phyloP scores from a whole-genome alignment of 2,329 filamentous ascomycete species.

The Thelonectria rubi region DNA sequence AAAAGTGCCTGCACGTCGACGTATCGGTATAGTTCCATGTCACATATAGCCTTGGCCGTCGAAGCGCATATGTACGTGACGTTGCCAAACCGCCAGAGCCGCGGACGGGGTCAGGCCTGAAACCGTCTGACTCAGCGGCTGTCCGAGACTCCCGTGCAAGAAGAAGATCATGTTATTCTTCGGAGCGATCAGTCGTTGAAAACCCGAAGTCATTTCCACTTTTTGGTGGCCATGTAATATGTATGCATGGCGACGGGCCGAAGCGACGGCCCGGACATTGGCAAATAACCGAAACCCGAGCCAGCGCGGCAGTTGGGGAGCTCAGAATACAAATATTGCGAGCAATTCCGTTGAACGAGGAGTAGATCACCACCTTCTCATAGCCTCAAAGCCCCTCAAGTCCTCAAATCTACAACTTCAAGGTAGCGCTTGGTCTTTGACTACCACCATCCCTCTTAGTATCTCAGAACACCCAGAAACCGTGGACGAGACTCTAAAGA shows the following conservation, averaged over 20 bases:
- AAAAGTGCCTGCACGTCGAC: constrained; percentile 9
- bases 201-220: constrained; percentile 5
- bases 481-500: background rate
- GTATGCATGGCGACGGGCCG: constrained; percentile 22
- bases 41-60: background rate
- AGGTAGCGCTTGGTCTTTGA: too few species aligned
- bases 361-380: background rate
- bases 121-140: background rate
- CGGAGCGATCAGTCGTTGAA: background rate
- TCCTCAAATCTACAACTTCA: background rate
- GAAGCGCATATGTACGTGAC: background rate
- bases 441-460: too few species aligned
- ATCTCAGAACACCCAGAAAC: background rate
- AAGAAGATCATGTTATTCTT: background rate
- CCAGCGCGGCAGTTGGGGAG: too few species aligned
- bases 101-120: background rate
- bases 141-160: background rate
- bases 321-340: background rate
- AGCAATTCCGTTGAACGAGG: background rate
- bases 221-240: background rate
- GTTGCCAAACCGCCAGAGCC: background rate
- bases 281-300: constrained; percentile 26
- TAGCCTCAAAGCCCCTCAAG: background rate
- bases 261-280: constrained; percentile 21
- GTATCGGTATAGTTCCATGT: background rate